Evolutionary conservation across 2,329 filamentous ascomycete genomes (phyloP), one percentile per base, ranked within the genome.

Genomic region (Coniella lustricola): DNA sequence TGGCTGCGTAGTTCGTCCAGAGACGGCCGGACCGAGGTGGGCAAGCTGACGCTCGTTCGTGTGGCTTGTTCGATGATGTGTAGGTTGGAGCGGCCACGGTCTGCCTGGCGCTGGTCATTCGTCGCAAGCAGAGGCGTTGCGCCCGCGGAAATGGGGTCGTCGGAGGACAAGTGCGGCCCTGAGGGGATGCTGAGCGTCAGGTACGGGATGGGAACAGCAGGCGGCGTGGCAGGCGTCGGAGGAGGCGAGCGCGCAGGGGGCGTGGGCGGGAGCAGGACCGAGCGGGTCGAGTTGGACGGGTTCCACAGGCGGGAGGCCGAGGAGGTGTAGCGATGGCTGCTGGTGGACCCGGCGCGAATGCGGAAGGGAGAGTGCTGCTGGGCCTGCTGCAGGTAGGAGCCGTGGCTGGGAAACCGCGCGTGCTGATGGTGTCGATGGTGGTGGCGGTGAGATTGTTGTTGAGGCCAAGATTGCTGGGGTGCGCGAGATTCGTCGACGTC

Each of bases 261-360:
- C 8, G 60, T 18, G 7, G 38, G 29, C 22, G 54, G 38, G 52
- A 54, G 59, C 48, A 66, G 54, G 46, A 62, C 56, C 50, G 75
- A 69, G 38, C 76, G 76, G 2, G 77, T 80, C 21, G 76, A 81
- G 59, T 81, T 81, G 50, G 75, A 75, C 20, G 77, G 77, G 57
- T 81, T 81, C 77, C 77, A 81, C 55, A 81, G 74, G 32, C 76
- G 74, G 39, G 72, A 71, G 18, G 74, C 67, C 4, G 70, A 67
- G 25, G 70, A 65, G 25, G 67, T 69, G 45, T 64, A 67, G 41
- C 56, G 63, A 21, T 61, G 60, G 48, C 7, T 59, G 53, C 34
- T 58, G 39, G 56, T 54, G 16, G 57, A 49, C 37, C 62, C 60
- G 29, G 67, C 63, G 54, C 64, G 68, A 54, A 59, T 72, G 53